These are phyloP conservation scores for Mycena albidolilacea DNA, from an alignment of 768 basidiomycete genomes.

Conservation along the genomic window DNA sequence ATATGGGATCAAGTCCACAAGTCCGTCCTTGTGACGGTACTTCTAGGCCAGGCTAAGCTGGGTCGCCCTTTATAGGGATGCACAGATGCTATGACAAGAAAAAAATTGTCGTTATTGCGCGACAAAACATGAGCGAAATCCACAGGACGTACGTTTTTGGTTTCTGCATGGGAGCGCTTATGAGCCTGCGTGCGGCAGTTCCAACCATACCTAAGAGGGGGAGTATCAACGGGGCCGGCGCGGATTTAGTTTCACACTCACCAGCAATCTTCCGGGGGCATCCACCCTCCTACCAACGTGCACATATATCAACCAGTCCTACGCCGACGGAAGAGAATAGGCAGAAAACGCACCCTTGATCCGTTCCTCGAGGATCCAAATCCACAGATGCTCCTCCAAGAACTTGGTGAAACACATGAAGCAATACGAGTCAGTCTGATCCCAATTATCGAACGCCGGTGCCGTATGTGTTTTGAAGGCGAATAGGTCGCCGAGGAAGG, in stretches of 20 bases:
- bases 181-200: too few species aligned
- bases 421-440: too few species aligned
- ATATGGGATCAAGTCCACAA: background rate
- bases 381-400: too few species aligned
- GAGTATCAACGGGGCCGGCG: background rate
- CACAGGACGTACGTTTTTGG: too few species aligned
- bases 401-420: too few species aligned
- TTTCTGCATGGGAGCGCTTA: too few species aligned
- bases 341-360: too few species aligned
- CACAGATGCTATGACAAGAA: conserved; percentile 1
- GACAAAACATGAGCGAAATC: too few species aligned
- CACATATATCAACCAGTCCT: too few species aligned
- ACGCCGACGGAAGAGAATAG: too few species aligned
- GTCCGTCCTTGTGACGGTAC: background rate
- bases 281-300: background rate
- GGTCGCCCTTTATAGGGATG: background rate
- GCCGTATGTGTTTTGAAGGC: background rate
- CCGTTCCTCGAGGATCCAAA: too few species aligned
- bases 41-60: background rate
- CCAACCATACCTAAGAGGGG: background rate
- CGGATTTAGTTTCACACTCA: background rate
- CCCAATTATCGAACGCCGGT: background rate
- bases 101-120: too few species aligned
- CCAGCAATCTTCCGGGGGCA: background rate
- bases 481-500: background rate